Base-by-base conservation (phyloP, 441 rosid species). In the Croton setiger region DNA sequence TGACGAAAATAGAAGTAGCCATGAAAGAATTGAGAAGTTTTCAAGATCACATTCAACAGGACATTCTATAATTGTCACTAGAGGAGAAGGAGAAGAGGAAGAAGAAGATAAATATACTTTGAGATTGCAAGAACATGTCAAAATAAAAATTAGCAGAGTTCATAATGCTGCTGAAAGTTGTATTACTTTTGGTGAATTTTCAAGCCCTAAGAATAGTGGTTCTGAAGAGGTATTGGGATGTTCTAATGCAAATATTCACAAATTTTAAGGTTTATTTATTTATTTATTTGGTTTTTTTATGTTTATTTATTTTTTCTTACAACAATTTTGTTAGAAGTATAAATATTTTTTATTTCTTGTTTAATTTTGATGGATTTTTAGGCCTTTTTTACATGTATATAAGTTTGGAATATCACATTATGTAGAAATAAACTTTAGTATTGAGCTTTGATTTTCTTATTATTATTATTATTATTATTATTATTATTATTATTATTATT, bases 41-140 rank as follows among this genome's bases (percentile, higher is more conserved):
- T 75, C 83, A 3, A 81, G 96, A 78, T 87, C 92, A 0, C 82
- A 88, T 45, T 80, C 98, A 0, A 90, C 96, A 0, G 96, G 98
- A n/a, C 98, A 93, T 56, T 93, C 93, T 0, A 73, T 86, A 12
- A 11, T 35, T 3, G 66, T 33, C 61, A 67, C 52, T 64, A 75
- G 61, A 74, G 76, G 82, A 37, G 8, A 4, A 83, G 13, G 71
- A 75, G 61, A 74, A 75, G 81, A 37, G 3, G 41, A 83, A 17
- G 72, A 66, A 37, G 86, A 84, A 51, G 83, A 83, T 58, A 72
- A 66, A 75, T 82, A 83, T 70, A 87, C 75, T 0, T 67, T 91
- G 84, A 82, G 82, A 77, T 78, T 93, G 74, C 81, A 74, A 18
- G 82, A 86, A 5, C 74, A 86, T 67, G 86, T 84, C 49, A 86